phyloP scores from a whole-genome alignment of 352 stramenopile genomes.

The Blastocystis sp. region DNA sequence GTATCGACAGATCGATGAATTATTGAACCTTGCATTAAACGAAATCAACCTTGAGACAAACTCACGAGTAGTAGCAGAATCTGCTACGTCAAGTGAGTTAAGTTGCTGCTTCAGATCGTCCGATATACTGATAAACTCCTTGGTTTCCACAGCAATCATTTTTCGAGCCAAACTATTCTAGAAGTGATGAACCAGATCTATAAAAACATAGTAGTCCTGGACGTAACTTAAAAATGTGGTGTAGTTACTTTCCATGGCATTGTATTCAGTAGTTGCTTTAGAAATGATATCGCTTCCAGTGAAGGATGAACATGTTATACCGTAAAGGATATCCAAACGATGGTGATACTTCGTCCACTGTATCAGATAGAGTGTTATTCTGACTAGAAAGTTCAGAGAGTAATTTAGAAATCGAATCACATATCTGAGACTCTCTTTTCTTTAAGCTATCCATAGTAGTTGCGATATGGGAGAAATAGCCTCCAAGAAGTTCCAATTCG shows the following conservation, averaged over 20 bases:
- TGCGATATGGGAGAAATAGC: not conserved
- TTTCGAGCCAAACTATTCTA: constrained; percentile 4
- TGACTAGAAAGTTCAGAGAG: not conserved
- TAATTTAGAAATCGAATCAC: not conserved
- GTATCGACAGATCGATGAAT: not conserved
- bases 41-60: not conserved
- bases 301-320: not conserved
- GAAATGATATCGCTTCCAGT: constrained; percentile 3
- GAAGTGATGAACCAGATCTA: not conserved
- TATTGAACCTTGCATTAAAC: not conserved
- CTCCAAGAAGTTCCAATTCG: not conserved
- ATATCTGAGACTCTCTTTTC: not conserved
- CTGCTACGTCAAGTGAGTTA: not conserved
- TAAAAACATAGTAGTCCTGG: not conserved
- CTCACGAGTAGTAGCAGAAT: not conserved
- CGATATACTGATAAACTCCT: not conserved
- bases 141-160: not conserved
- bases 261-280: not conserved
- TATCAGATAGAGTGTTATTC: not conserved
- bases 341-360: not conserved
- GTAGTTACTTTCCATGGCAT: not conserved
- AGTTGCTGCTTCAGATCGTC: not conserved
- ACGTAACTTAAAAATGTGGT: not conserved
- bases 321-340: constrained; percentile 12
- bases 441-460: not conserved